Percentiles rank a stretch among this genome's conserved stretches.
Conservation (phyloP, 306 rosid genomes). For the Inga laurina region DNA sequence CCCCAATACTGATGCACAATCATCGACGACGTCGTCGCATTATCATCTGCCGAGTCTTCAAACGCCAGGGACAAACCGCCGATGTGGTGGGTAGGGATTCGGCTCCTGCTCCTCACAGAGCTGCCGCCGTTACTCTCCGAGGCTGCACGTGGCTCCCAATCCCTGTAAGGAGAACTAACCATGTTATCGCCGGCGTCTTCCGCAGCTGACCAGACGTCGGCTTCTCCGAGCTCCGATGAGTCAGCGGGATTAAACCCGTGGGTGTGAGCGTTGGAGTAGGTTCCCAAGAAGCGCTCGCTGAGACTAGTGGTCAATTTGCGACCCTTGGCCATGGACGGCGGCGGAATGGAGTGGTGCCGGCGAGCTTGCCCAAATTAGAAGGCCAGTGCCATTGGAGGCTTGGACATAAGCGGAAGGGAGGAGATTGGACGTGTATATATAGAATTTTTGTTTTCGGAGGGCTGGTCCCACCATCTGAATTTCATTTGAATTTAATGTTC, state of each 20-base stretch:
- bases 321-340: conserved; percentile 76
- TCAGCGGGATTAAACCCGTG: conserved; percentile 39
- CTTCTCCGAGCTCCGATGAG: conserved; percentile 69
- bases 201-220: conserved; percentile 70
- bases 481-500: conserved; percentile 82
- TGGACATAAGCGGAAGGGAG: conserved; percentile 20
- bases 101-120: conserved; percentile 31
- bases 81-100: conserved; percentile 30
- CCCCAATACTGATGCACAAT: conserved; percentile 72
- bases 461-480: conserved; percentile 29
- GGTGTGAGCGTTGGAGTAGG: conserved; percentile 41
- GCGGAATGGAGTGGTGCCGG: conserved; percentile 34
- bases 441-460: conserved; percentile 38
- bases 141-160: conserved; percentile 38
- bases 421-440: conserved; percentile 49
- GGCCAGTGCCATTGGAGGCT: conserved; percentile 26
- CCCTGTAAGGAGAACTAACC: conserved; percentile 16
- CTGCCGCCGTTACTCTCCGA: conserved; percentile 17
- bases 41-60: conserved; percentile 43
- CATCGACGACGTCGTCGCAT: conserved; percentile 44
- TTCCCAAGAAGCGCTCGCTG: conserved; percentile 74
- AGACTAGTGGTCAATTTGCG: conserved; percentile 65
- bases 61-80: conserved; percentile 77
- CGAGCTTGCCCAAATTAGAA: not conserved
- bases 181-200: conserved; percentile 34